Conservation (phyloP, 306 rosid species). For the Crotalaria pallida region DNA sequence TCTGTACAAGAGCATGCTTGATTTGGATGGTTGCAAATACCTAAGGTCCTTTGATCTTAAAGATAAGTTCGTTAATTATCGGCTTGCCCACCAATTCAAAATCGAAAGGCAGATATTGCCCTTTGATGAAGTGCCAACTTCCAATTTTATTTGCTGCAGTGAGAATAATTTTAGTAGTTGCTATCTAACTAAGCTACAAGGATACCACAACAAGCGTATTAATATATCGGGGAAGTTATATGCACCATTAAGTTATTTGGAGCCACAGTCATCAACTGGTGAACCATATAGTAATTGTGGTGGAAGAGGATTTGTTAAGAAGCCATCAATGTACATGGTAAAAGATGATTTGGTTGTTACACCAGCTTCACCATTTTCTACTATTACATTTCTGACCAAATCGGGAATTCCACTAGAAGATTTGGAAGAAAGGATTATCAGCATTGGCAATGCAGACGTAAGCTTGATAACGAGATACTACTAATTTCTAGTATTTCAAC, state of each 20-base stretch:
- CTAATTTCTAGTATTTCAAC: too few relatives aligned
- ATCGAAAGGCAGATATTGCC: not conserved
- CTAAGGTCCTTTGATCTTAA: not conserved
- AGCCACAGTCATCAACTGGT: not conserved
- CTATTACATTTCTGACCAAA: not conserved
- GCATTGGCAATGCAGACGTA: not conserved
- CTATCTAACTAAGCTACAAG: not conserved
- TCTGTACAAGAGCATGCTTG: not conserved
- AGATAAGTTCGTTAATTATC: not conserved
- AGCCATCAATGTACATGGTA: not conserved
- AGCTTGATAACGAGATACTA: not conserved
- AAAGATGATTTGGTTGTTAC: not conserved
- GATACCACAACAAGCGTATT: rapidly evolving
- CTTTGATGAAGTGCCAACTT: not conserved
- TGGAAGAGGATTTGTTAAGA: not conserved
- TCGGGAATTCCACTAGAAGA: not conserved
- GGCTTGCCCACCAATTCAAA: not conserved
- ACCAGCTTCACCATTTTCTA: not conserved
- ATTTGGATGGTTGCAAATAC: not conserved
- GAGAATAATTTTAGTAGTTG: too few relatives aligned
- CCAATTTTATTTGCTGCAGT: not conserved
- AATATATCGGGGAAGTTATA: rapidly evolving
- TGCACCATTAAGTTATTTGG: not conserved
- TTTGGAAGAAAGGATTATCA: not conserved
- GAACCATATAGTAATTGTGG: not conserved